A percentile compares a stretch with the other conserved stretches of the same genome.
phyloP scores from a whole-genome alignment of 2,329 filamentous ascomycete genomes.

The Talaromyces islandicus region DNA sequence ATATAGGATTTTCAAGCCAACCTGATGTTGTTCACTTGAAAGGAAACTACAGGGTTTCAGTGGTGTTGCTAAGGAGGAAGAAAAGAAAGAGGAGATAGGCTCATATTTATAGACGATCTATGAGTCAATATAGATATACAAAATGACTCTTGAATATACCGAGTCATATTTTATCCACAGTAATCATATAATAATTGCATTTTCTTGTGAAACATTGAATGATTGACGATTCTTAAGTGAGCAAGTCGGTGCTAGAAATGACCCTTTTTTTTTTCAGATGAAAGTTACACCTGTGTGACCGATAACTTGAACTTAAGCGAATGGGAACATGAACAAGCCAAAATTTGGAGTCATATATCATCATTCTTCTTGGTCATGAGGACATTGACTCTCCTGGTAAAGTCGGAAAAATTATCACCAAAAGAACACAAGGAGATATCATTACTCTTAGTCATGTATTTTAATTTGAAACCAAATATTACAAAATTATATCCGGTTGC shows the following conservation, averaged over 20 bases:
- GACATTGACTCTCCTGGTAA: neutral
- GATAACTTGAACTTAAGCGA: neutral
- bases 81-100: neutral
- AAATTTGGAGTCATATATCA: neutral
- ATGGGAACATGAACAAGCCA: neutral
- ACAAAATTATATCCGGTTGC: neutral
- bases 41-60: too few relatives aligned
- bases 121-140: too few relatives aligned
- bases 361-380: neutral
- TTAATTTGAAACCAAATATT: neutral
- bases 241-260: neutral
- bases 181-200: neutral
- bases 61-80: too few relatives aligned
- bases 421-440: neutral
- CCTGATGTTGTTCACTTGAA: neutral
- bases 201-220: neutral
- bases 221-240: neutral
- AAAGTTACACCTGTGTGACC: neutral
- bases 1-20: neutral
- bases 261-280: too few relatives aligned
- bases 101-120: neutral
- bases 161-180: neutral
- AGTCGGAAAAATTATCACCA: neutral
- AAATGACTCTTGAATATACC: neutral
- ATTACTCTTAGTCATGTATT: neutral